Evolutionary conservation across 352 stramenopile genomes (phyloP), one percentile per base, ranked within the genome.

Genomic region (Phytophthora palmivora): DNA sequence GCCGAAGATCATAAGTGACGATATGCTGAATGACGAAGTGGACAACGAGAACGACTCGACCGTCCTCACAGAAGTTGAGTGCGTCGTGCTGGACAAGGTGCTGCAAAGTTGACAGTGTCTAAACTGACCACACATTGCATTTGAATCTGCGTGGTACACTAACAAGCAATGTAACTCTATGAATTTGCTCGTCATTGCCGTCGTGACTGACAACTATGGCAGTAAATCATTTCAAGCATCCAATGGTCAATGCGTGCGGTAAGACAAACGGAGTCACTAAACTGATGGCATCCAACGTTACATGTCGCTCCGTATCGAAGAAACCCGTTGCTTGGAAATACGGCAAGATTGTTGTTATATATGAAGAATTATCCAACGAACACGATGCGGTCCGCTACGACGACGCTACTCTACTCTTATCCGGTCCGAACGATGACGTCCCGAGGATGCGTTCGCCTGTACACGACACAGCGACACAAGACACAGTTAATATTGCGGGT

Each of bases 381-480:
- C 32, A 46, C 45, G 24, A 34, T 41, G n/a, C 49, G 51, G 34
- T 44, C 26, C 32, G 19, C 37, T 62, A 45, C 43, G 19, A 51
- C 15, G 10, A 16, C 50, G 7, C n/a, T 11, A 8, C 14, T 38
- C 8, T 12, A 16, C 44, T 7, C 30, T 76, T 28, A 72, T 28
- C 47, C 51, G 21, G 58, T 64, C 26, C 67, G 62, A 26, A 63
- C 57, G 24, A 66, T 58, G 55, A 56, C 67, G 39, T 75, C 66
- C 21, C 52, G 33, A 16, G 67, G 68, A 46, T 76, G 63, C 49
- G 68, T 76, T 50, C 63, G 68, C 58, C 68, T 76, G 30, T 53
- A 43, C 12, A 60, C 43, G 22, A 58, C 50, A 69, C 11, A 58
- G 24, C 37, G 12, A 58, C 21, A 70, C 43, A 72, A 56, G 18